Conservation (phyloP, 2,329 filamentous ascomycete genomes). For the Mycosphaerella sp. region DNA sequence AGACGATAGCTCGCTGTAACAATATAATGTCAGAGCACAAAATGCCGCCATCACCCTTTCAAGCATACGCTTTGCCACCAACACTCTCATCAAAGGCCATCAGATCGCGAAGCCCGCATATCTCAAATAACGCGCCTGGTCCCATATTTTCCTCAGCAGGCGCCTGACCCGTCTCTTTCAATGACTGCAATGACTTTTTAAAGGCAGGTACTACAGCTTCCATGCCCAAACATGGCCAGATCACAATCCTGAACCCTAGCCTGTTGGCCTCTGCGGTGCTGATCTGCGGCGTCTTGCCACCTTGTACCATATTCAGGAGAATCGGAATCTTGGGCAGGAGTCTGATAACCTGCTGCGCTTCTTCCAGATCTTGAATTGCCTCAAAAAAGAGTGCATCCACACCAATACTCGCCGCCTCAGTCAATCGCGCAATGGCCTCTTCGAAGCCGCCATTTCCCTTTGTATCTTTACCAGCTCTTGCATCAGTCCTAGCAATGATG, state of each 20-base stretch:
- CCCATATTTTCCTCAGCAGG: conserved; percentile 34
- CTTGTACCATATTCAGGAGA: conserved; percentile 54
- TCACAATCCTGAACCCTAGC: conserved; percentile 55
- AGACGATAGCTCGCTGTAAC: neutral
- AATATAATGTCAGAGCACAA: neutral
- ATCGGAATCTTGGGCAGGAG: conserved; percentile 48
- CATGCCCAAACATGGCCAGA: conserved; percentile 50
- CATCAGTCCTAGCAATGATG: conserved; percentile 60
- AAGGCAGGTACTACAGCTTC: conserved; percentile 39
- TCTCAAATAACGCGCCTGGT: conserved; percentile 47
- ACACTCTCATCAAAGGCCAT: conserved; percentile 47
- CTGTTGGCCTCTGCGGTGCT: conserved; percentile 48
- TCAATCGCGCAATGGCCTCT: conserved; percentile 48
- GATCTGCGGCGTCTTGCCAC: conserved; percentile 51
- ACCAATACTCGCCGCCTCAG: conserved; percentile 48
- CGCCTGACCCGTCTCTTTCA: conserved; percentile 40
- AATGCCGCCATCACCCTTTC: neutral
- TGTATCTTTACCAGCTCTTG: conserved; percentile 42
- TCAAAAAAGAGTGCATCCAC: conserved; percentile 58
- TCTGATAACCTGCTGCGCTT: conserved; percentile 45
- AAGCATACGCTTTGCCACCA: conserved; percentile 36
- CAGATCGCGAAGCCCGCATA: conserved; percentile 48
- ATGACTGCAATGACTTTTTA: conserved; percentile 23
- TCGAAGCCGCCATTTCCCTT: conserved; percentile 48
- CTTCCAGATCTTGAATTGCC: conserved; percentile 48